Conservation (phyloP, 1,284 basidiomycete species). For the Tylopilus orsonianus region DNA sequence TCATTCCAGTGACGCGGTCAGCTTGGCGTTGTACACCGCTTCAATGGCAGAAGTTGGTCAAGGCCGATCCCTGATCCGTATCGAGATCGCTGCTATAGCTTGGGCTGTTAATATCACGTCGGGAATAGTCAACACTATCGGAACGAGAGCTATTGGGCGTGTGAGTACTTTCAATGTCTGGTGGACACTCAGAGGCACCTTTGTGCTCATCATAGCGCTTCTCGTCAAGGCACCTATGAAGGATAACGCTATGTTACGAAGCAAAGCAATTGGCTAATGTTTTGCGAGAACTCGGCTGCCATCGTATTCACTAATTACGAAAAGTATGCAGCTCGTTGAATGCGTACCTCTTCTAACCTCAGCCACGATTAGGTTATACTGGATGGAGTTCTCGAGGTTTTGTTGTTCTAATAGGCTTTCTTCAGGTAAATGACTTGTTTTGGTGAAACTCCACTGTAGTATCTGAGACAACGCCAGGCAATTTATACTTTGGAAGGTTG, state of each 20-base stretch:
- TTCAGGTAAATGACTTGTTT: constrained; percentile 39
- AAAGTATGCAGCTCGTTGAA: constrained; percentile 39
- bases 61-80: constrained; percentile 44
- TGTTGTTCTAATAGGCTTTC: constrained; percentile 59
- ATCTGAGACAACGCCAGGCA: constrained; percentile 35
- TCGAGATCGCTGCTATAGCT: constrained; percentile 54
- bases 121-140: constrained; percentile 53
- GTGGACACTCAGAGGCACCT: constrained; percentile 63
- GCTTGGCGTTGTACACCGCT: constrained; percentile 54
- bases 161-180: constrained; percentile 60
- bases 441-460: not conserved
- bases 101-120: constrained; percentile 59
- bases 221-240: constrained; percentile 56
- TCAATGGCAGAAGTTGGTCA: constrained; percentile 53
- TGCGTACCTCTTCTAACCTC: not conserved
- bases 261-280: not conserved
- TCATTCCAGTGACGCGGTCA: constrained; percentile 19
- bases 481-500: constrained; percentile 65
- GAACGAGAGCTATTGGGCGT: constrained; percentile 55
- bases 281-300: constrained; percentile 46
- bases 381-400: constrained; percentile 55
- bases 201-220: constrained; percentile 55
- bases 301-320: constrained; percentile 62
- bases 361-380: constrained; percentile 45
- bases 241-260: constrained; percentile 30